Conservation (phyloP, 345 rosid genomes). For the Mercurialis annua region DNA sequence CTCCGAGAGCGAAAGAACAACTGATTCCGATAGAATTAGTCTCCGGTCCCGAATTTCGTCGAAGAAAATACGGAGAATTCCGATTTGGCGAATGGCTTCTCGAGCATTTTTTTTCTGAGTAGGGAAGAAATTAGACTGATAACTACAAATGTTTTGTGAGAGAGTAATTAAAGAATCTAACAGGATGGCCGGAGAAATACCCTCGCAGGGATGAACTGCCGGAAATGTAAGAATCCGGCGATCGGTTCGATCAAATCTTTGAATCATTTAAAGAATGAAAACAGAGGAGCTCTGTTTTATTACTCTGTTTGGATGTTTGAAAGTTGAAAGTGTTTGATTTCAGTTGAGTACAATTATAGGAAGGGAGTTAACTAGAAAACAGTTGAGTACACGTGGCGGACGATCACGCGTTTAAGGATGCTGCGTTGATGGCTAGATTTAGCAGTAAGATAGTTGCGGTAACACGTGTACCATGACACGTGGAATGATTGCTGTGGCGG, state of each 20-base stretch:
- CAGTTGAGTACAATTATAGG: slow-evolving; percentile 3
- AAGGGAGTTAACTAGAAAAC: not conserved
- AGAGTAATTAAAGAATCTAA: slow-evolving; percentile 49
- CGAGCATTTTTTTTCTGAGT: slow-evolving; percentile 49
- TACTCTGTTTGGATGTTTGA: not conserved
- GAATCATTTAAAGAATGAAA: slow-evolving; percentile 33
- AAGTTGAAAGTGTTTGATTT: not conserved
- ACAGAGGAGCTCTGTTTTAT: not conserved
- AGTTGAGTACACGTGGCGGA: slow-evolving; percentile 38
- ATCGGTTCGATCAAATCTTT: slow-evolving; percentile 19
- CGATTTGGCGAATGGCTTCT: slow-evolving; percentile 48
- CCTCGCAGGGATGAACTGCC: slow-evolving; percentile 69
- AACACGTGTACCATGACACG: slow-evolving; percentile 36
- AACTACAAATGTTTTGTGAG: slow-evolving; percentile 39
- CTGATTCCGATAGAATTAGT: slow-evolving; percentile 26
- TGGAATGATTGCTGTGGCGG: slow-evolving; percentile 13
- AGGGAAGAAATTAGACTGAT: slow-evolving; percentile 40
- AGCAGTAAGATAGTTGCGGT: not conserved
- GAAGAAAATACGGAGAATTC: slow-evolving; percentile 50
- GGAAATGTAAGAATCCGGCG: slow-evolving; percentile 72
- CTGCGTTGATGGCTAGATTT: slow-evolving; percentile 21
- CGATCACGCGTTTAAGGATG: not conserved
- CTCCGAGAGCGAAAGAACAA: slow-evolving; percentile 53
- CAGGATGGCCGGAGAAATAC: slow-evolving; percentile 49
- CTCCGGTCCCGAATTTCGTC: slow-evolving; percentile 49